Evolutionary conservation across 129 eudicot species (phyloP).

Genomic region (Saussurea involucrata): DNA sequence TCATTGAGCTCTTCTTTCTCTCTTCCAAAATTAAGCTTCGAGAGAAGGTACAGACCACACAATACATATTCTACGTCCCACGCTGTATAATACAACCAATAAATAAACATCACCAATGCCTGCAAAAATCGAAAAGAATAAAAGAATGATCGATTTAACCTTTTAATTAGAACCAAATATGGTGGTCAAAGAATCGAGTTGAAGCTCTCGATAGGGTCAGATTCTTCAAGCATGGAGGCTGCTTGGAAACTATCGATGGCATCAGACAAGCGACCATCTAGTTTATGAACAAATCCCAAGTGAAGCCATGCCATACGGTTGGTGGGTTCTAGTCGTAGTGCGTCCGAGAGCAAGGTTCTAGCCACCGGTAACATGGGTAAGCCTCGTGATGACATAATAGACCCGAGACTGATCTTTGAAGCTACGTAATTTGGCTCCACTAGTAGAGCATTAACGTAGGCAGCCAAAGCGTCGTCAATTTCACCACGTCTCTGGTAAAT

Average conservation of each 20-base stretch:
- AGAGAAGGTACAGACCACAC: background rate
- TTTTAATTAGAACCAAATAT: background rate
- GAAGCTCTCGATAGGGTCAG: conserved; percentile 85
- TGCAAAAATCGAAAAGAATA: conserved; percentile 31
- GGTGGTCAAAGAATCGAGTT: conserved; percentile 39
- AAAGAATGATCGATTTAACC: conserved; percentile 28
- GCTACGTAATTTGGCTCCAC: conserved; percentile 73
- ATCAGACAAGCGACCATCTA: conserved; percentile 79
- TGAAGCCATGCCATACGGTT: conserved; percentile 82
- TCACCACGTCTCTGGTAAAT: conserved; percentile 72
- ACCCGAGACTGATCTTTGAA: conserved; percentile 63
- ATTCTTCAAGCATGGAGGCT: conserved; percentile 91
- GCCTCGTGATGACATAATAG: conserved; percentile 55
- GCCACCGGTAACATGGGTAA: conserved; percentile 70
- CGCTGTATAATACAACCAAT: background rate
- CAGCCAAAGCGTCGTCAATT: conserved; percentile 58
- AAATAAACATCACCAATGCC: background rate
- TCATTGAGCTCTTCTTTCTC: background rate
- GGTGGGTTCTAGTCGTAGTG: conserved; percentile 77
- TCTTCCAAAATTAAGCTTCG: background rate
- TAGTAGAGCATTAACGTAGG: conserved; percentile 69
- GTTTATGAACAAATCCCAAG: conserved; percentile 76
- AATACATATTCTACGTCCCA: background rate
- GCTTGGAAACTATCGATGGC: conserved; percentile 95
- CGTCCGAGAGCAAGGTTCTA: conserved; percentile 78